A percentile compares a stretch with the other conserved stretches of the same genome.
phyloP scores from a whole-genome alignment of 768 basidiomycete genomes.

The Rickenella mellea region DNA sequence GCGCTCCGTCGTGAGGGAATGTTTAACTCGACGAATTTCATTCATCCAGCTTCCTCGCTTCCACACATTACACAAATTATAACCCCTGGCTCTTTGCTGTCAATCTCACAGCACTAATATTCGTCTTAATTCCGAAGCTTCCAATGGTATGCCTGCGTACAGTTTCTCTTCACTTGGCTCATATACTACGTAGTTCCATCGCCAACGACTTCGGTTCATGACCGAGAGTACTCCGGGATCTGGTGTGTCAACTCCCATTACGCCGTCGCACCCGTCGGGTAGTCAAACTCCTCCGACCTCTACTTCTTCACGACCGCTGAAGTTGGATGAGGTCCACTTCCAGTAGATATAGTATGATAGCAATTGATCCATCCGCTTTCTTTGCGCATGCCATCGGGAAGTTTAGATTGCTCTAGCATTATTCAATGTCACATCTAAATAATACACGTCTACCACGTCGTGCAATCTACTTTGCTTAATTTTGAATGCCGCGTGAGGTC shows the following conservation, averaged over 20 bases:
- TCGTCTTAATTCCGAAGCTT: slow-evolving; percentile 91
- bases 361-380: no score
- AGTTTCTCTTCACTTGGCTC: slow-evolving; percentile 2
- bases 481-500: no score
- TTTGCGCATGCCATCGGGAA: no score
- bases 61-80: slow-evolving; percentile 97
- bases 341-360: no score
- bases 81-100: slow-evolving; percentile 89
- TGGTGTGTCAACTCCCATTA: slow-evolving; percentile 57
- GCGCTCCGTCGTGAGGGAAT: slow-evolving; percentile 1
- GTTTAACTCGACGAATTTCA: slow-evolving; percentile 3
- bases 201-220: slow-evolving; percentile 74
- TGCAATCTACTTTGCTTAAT: no score
- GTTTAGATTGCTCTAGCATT: no score
- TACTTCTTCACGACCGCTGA: not conserved
- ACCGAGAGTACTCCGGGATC: slow-evolving; percentile 42
- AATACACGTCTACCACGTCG: no score
- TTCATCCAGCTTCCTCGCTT: slow-evolving; percentile 73
- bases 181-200: slow-evolving; percentile 49
- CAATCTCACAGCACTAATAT: slow-evolving; percentile 72
- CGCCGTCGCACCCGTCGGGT: slow-evolving; percentile 50
- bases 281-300: slow-evolving; percentile 22
- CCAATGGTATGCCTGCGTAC: slow-evolving; percentile 56
- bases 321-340: no score
- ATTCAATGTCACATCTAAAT: no score